A percentile compares a stretch with the other conserved stretches of the same genome.
Evolutionary conservation across 257 asterid genomes (phyloP).

Genomic region (Penstemon eatonii): DNA sequence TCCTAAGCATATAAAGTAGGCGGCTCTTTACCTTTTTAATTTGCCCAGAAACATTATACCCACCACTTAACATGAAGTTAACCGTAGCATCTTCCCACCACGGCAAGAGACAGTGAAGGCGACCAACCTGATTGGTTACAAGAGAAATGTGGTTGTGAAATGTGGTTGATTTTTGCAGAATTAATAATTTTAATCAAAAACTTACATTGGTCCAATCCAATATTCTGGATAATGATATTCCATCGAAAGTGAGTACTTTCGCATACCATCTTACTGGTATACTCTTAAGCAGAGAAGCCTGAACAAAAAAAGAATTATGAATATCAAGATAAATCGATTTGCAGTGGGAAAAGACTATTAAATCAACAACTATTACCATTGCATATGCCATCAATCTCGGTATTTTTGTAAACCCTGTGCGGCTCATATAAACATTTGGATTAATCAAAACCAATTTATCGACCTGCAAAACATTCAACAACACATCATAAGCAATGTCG

Average conservation of each 20-base stretch:
- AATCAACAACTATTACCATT: constrained; percentile 43
- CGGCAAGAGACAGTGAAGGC: constrained; percentile 77
- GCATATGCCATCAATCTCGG: constrained; percentile 63
- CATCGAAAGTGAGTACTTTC: constrained; percentile 51
- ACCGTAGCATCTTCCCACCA: constrained; percentile 90
- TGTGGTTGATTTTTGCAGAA: not conserved
- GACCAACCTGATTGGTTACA: constrained; percentile 54
- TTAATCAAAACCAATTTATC: constrained; percentile 62
- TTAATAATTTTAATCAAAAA: not conserved
- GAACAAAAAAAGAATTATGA: constrained; percentile 14
- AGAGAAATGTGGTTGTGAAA: not conserved
- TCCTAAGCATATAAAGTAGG: not conserved
- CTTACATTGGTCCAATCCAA: constrained; percentile 69
- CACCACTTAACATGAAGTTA: constrained; percentile 72
- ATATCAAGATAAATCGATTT: not conserved
- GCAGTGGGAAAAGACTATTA: not conserved
- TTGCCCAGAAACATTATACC: constrained; percentile 57
- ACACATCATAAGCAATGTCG: constrained; percentile 5
- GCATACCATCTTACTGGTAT: constrained; percentile 65
- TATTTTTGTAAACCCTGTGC: constrained; percentile 50
- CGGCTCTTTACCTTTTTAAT: constrained; percentile 43
- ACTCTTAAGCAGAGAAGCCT: constrained; percentile 75
- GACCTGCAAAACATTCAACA: constrained; percentile 46
- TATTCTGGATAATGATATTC: constrained; percentile 49
- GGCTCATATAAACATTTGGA: constrained; percentile 61